Evolutionary conservation across 1,284 basidiomycete species (phyloP), one percentile per base, ranked within the genome.

Genomic region (Flammula alnicola): DNA sequence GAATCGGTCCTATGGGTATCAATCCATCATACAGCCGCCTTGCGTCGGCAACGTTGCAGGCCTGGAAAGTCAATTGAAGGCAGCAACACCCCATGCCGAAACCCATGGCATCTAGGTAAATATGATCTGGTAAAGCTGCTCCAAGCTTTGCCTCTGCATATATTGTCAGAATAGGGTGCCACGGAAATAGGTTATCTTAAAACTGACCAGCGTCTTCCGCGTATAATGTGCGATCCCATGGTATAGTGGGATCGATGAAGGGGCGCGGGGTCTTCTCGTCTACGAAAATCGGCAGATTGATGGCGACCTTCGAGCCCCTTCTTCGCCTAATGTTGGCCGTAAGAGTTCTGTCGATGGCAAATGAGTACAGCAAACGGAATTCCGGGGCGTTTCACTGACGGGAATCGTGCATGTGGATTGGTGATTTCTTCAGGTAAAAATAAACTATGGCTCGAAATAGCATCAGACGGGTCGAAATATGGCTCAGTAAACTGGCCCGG

Each of bases 1-100:
- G 84, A 54, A 99, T 91, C 0, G 97, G 97, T 1, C 93, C 94
- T 19, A 99, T 76, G 3, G 97, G 97, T 16, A 97, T 86, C 38
- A 99, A 78, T 19, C 92, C 92, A 68, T 99, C 97, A 67, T 99
- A 99, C 66, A 98, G 83, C 43, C 89, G 78, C 60, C 94, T 80
- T 4, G 97, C 96, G 68, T 99, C 95, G 33, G 82, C 78, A 22
- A 99, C 86, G 68, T 94, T 93, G 70, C 91, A 96, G 0, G 95
- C 91, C 69, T 99, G 97, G 75, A 99, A 98, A 3, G 97, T 99
- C 57, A 99, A 81, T 66, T 99, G 97, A 43, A 99, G 76, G 71
- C 97, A 99, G 65, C 93, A 97, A 64, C 96, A 98, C 3, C 97
- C 97, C 96, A 98, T 99, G 36, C 97, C 97, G 69, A 99, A 99